A percentile compares a stretch with the other conserved stretches of the same genome.
Conservation (phyloP, 805 yeast species). For the Torulaspora delbrueckii region DNA sequence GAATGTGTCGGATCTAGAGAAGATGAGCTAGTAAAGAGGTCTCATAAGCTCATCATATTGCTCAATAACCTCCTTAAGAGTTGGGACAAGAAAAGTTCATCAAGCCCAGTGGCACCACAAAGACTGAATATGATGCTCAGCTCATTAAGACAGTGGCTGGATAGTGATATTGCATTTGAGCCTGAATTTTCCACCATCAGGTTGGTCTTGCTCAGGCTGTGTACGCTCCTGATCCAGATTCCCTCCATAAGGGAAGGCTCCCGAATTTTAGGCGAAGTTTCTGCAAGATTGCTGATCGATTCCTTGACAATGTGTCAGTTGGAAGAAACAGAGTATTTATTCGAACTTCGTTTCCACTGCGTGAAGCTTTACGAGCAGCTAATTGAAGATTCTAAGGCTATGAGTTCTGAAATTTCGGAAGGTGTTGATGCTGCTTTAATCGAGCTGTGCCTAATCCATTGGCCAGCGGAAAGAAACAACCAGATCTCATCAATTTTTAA, state of each 20-base stretch:
- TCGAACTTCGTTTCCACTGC: slow-evolving; percentile 45
- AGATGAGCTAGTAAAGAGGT: slow-evolving; percentile 39
- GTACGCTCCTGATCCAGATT: slow-evolving; percentile 26
- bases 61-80: slow-evolving; percentile 40
- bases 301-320: slow-evolving; percentile 31
- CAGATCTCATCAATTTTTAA: slow-evolving; percentile 37
- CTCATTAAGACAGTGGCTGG: slow-evolving; percentile 53
- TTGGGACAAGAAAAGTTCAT: slow-evolving; percentile 25
- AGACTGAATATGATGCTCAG: slow-evolving; percentile 59
- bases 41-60: slow-evolving; percentile 45
- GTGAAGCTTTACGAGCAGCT: slow-evolving; percentile 41
- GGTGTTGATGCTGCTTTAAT: slow-evolving; percentile 42
- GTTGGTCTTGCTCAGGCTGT: slow-evolving; percentile 46
- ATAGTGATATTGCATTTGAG: slow-evolving; percentile 58
- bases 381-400: slow-evolving; percentile 29
- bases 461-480: slow-evolving; percentile 18
- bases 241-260: slow-evolving; percentile 40
- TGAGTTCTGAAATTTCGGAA: slow-evolving; percentile 32
- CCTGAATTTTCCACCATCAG: slow-evolving; percentile 48
- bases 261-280: slow-evolving; percentile 39
- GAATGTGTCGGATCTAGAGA: slow-evolving; percentile 55
- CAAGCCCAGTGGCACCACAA: slow-evolving; percentile 53
- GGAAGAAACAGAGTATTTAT: slow-evolving; percentile 33
- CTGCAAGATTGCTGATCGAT: slow-evolving; percentile 40
- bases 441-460: slow-evolving; percentile 39